Base-by-base conservation (phyloP, 2,329 filamentous ascomycete genomes). In the Clonostachys byssicola region DNA sequence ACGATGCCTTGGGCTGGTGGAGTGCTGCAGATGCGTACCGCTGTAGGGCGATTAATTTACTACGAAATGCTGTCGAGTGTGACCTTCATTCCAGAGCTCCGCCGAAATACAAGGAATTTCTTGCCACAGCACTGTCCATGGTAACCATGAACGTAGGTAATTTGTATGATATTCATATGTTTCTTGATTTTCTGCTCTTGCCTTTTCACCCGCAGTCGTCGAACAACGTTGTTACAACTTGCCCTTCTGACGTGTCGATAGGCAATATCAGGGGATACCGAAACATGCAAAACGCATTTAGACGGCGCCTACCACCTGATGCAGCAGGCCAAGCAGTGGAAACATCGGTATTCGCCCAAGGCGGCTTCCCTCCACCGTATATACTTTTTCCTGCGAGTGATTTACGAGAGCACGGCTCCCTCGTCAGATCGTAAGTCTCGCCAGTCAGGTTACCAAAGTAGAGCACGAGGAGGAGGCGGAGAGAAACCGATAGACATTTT, bases 71-170 rank as follows among this genome's bases (percentile, higher is more conserved):
- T 1, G 54, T 59, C 2, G 52, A 56, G 42, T 45, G 34, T 10
- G 50, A 54, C 34, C 41, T 56, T 2, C 45, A 51, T 8, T 33
- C 46, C 0, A 20, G 42, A 3, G 42, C 45, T 7, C 42, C 33
- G 13, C 56, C 57, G 4, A 59, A 55, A 30, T 60, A 60, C 18
- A 60, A 60, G n/a, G 57, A 59, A 12, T 55, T 56, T 20, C 43
- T 59, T 3, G 57, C 57, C 1, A 59, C 57, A 2, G 58, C 57
- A 53, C 8, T 60, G 23, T 60, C 57, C 4, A 60, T 60, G 57
- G 54, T 59, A 14, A 53, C 56, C 0, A 60, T 60, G 4, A 60
- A 60, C 34, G 57, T 56, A 40, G 38, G 45, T 36, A 20, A n/a
- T n/a, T n/a, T n/a, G n/a, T n/a, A n/a, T n/a, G n/a, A n/a, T n/a